Percentiles rank a stretch among this genome's conserved stretches.
phyloP scores from a whole-genome alignment of 208 protist species.

The Leishmania martiniquensis region DNA sequence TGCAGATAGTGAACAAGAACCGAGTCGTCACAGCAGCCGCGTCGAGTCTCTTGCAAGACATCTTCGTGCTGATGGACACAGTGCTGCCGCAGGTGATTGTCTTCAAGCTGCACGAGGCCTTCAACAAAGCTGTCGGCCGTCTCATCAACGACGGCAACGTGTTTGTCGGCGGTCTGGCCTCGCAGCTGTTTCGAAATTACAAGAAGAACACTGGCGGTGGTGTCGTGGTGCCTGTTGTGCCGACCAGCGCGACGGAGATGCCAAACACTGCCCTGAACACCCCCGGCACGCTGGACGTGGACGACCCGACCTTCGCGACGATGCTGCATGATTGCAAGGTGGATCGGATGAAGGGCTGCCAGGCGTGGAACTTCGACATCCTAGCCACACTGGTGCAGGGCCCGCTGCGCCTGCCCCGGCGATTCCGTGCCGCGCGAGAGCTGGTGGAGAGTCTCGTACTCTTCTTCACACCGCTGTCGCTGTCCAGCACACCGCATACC shows the following conservation, averaged over 20 bases:
- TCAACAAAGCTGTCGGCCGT: conserved; percentile 76
- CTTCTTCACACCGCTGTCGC: conserved; percentile 68
- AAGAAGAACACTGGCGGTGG: conserved; percentile 28
- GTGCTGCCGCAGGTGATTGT: conserved; percentile 80
- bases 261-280: conserved; percentile 34
- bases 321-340: conserved; percentile 67
- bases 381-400: conserved; percentile 81
- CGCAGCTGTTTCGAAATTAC: conserved; percentile 59
- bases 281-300: conserved; percentile 55
- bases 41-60: conserved; percentile 76
- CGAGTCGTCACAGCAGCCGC: conserved; percentile 56
- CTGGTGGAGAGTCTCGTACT: conserved; percentile 66
- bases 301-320: conserved; percentile 57
- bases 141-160: conserved; percentile 60
- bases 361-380: conserved; percentile 76
- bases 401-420: conserved; percentile 50
- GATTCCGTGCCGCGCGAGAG: conserved; percentile 50
- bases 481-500: conserved; percentile 30
- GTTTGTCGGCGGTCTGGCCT: conserved; percentile 67
- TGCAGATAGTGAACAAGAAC: conserved; percentile 57
- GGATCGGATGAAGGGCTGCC: conserved; percentile 36
- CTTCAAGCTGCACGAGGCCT: conserved; percentile 69
- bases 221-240: conserved; percentile 11
- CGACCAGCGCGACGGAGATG: conserved; percentile 33
- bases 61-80: conserved; percentile 90